A percentile compares a stretch with the other conserved stretches of the same genome.
Conservation (phyloP, 345 rosid genomes). For the Capsella bursapastoris region DNA sequence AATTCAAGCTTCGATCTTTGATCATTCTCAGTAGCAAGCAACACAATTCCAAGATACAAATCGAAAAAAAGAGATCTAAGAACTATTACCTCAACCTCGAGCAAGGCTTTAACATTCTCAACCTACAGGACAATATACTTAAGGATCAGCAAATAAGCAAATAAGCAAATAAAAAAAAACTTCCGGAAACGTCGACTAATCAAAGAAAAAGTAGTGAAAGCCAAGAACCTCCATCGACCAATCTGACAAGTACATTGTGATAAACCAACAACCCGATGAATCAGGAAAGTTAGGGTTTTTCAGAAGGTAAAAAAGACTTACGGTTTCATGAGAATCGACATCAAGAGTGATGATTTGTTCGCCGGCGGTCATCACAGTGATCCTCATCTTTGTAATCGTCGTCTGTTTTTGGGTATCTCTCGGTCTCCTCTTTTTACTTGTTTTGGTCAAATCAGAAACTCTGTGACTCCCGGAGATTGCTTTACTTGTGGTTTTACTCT, state of each 20-base stretch:
- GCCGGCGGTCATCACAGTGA: constrained; percentile 89
- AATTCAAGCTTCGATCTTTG: neutral
- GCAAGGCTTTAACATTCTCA: constrained; percentile 94
- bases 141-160: constrained; percentile 29
- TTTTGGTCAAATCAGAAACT: neutral
- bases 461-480: neutral
- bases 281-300: constrained; percentile 43
- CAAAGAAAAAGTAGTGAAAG: neutral
- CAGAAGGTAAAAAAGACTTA: constrained; percentile 12
- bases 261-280: constrained; percentile 20
- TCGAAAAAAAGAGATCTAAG: constrained; percentile 35
- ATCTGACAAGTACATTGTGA: constrained; percentile 38
- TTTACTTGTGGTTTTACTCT: constrained; percentile 23
- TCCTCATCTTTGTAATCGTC: constrained; percentile 59
- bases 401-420: constrained; percentile 15
- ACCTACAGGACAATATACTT: constrained; percentile 51
- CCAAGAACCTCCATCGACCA: constrained; percentile 17
- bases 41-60: constrained; percentile 9
- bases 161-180: neutral
- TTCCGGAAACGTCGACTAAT: neutral
- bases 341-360: constrained; percentile 83
- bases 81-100: constrained; percentile 88
- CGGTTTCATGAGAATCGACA: constrained; percentile 89
- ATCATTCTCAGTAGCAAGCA: neutral
- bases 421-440: constrained; percentile 12